Evolutionary conservation across 176 grass and related monocot species (phyloP), one percentile per base, ranked within the genome.

Genomic region (Zoysia pacifica): DNA sequence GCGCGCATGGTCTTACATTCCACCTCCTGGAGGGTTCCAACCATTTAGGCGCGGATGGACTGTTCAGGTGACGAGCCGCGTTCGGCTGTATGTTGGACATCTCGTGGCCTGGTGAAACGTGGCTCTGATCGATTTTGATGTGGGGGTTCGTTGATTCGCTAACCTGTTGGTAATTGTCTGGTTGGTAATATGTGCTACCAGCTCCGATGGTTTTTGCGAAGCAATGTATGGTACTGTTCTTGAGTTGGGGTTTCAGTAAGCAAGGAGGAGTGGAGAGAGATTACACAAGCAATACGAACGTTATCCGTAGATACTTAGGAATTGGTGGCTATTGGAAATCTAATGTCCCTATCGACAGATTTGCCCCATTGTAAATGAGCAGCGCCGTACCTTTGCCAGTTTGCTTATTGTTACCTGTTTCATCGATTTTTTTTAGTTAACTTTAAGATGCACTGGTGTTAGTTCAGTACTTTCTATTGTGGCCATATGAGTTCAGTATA

Each of bases 181-280:
- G 40, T 65, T 16, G 14, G 7, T 51, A 47, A 19, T 52, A 48
- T 5, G 37, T 41, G 61, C 45, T 7, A 48, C 50, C 37, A 18
- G 41, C 42, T 73, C 59, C 54, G 36, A 73, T 1, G 11, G 2
- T 52, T 48, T 80, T 65, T 28, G 13, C 3, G 5, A 39, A 58
- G 53, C 19, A 64, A 47, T 36, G 80, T 15, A n/a, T 41, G 36
- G 36, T 43, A 69, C 16, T 59, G 45, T 72, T 62, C 62, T 89
- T 38, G 6, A 73, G 13, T 41, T 74, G 55, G 11, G 49, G 28
- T 48, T 81, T 18, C 48, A 67, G 19, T 73, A 66, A 11, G 15
- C 52, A 48, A 71, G 48, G 7, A 61, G 20, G 13, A 60, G 7
- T 69, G 20, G 13, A 60, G 37, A n/a, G 56, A 35, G 7, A 39